Base-by-base conservation (phyloP, 352 stramenopile genomes). In the Phytophthora pluvialis region DNA sequence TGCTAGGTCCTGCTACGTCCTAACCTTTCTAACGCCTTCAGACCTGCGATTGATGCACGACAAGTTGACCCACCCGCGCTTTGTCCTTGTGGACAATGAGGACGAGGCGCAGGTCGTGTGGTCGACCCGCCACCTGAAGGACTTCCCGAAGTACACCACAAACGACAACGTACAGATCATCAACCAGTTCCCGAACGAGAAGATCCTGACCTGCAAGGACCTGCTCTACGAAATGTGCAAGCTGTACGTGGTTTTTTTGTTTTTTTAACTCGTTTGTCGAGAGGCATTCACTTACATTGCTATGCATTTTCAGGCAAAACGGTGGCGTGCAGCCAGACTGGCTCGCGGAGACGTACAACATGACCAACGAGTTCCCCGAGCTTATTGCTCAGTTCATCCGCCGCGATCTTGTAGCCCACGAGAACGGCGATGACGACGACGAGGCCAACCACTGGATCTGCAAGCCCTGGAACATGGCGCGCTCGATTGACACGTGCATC, bases 171-270 rank as follows among this genome's bases (percentile, higher is more conserved):
- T 86, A 13, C 70, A 77, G 51, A 75, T 86, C 44, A 82, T 86
- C 39, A 86, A 86, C 60, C 77, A 83, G 62, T 86, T 86, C 55
- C 77, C 77, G 46, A 86, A 83, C 59, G 75, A 86, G 54, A 86
- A 83, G 64, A 64, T 86, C 47, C 73, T 86, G 11, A 83, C 77
- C 1, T 86, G 77, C 73, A 83, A 86, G 56, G 77, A 86, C 42
- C 65, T 86, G 55, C 75, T 86, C 28, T 83, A 82, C 62, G 77
- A 86, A 70, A 83, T 81, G 65, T 86, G 77, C 67, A 79, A 80
- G 51, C 59, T 83, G 75, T 85, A 77, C 36, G 70, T 72, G 3
- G 4, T 9, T 43, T 6, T 33, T 21, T 21, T n/a, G n/a, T n/a
- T 21, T 21, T 21, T 21, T 2, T 1, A 21, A 21, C 21, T 21